Conservation (phyloP, 164 flowering plant species). For the Magnolia changhungtana region DNA sequence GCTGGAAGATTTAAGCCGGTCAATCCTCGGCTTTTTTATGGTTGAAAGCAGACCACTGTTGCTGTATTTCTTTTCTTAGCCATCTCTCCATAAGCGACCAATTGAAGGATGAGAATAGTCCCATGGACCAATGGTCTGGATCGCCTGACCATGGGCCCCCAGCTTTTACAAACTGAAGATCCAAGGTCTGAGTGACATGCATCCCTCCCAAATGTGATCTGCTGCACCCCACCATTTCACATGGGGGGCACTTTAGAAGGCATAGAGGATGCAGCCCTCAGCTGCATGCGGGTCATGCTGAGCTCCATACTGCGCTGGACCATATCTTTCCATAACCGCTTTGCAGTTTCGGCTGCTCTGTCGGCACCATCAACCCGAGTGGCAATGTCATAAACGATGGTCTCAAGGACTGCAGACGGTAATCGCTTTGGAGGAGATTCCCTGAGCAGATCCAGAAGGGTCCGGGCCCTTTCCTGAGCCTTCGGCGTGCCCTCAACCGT, state of each 20-base stretch:
- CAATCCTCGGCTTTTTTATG: too few relatives aligned
- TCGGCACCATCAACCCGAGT: constrained; percentile 55
- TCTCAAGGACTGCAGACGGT: constrained; percentile 43
- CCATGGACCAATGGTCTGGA: background rate
- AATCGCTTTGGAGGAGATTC: constrained; percentile 46
- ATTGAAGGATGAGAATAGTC: background rate
- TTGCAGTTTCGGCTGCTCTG: constrained; percentile 74
- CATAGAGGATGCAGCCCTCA: constrained; percentile 22
- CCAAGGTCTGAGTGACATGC: background rate
- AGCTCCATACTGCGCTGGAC: constrained; percentile 69
- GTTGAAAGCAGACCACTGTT: too few relatives aligned
- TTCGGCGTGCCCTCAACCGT: constrained; percentile 68
- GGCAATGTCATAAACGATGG: constrained; percentile 64
- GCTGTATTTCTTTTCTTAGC: too few relatives aligned
- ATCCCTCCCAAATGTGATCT: background rate
- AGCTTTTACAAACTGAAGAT: background rate
- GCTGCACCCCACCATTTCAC: background rate
- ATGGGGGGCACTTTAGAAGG: background rate
- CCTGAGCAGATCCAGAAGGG: constrained; percentile 65
- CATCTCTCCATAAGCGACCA: too few relatives aligned
- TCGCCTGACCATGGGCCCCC: background rate
- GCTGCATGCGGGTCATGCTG: constrained; percentile 45
- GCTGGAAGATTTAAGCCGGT: too few relatives aligned
- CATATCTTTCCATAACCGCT: constrained; percentile 60
- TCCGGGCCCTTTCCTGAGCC: constrained; percentile 60